Conservation (phyloP, 805 yeast genomes). For the Saturnispora halmiae region DNA sequence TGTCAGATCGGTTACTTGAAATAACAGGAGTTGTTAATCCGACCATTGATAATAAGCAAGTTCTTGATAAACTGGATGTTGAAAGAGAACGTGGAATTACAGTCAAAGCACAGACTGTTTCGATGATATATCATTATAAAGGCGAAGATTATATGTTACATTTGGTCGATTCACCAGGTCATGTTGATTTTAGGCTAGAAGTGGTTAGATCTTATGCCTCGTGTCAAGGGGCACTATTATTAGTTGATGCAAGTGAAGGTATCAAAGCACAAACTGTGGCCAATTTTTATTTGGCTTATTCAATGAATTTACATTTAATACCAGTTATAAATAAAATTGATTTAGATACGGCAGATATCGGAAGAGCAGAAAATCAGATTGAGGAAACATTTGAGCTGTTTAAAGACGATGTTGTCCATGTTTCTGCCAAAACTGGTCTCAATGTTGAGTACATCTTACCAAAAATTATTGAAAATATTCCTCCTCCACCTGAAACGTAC, state of each 20-base stretch:
- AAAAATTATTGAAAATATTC: constrained; percentile 71
- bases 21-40: constrained; percentile 81
- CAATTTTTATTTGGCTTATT: constrained; percentile 82
- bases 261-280: constrained; percentile 99
- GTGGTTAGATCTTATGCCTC: constrained; percentile 92
- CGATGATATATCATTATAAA: constrained; percentile 71
- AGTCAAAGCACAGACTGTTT: constrained; percentile 92
- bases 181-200: constrained; percentile 91
- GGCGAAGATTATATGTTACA: constrained; percentile 75
- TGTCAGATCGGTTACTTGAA: constrained; percentile 81
- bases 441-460: constrained; percentile 78
- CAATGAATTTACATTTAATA: constrained; percentile 68
- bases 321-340: constrained; percentile 93
- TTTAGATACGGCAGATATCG: constrained; percentile 77
- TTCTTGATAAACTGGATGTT: constrained; percentile 84
- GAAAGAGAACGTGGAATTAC: constrained; percentile 96
- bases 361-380: constrained; percentile 75
- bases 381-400: constrained; percentile 75
- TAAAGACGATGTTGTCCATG: constrained; percentile 63
- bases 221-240: constrained; percentile 84
- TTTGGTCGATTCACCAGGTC: constrained; percentile 96
- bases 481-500: constrained; percentile 40
- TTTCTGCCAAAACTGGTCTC: constrained; percentile 86
- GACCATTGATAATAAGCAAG: constrained; percentile 63
- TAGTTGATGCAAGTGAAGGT: constrained; percentile 94